Evolutionary conservation across 1,284 basidiomycete species (phyloP), one percentile per base, ranked within the genome.

Genomic region (Somion occarium): DNA sequence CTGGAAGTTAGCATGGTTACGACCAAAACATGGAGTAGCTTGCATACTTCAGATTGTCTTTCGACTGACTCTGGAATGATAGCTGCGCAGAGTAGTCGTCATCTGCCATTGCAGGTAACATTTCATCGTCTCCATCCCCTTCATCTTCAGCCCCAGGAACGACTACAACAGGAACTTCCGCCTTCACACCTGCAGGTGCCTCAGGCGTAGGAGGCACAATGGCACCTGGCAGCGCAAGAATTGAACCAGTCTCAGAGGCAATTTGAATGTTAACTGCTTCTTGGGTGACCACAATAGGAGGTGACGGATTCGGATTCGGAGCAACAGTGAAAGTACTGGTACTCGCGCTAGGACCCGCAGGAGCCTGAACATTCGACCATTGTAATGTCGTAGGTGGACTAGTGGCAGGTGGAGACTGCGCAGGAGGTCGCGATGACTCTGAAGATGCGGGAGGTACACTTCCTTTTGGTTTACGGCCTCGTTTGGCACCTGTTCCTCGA

Each of bases 41-140:
- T 24, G 61, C 76, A 46, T 53, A 90, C 88, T 89, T 91, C 26
- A 91, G 68, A 62, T 91, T 90, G 61, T 88, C 87, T 59, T 91
- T 91, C 38, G 85, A 87, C 69, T 90, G 86, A 56, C 83, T 89
- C 67, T 90, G 84, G 79, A 82, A 90, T 3, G 80, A 83, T 49
- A 84, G 61, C 60, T 89, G 88, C 1, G 87, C 85, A 12, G 87
- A 88, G 64, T 89, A 91, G 58, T 91, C 88, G 55, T 90, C 88
- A 54, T 91, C 88, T 4, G 87, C 88, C 88, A 91, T 90, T 3
- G 85, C 86, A 38, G 86, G 85, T 38, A 88, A 63, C 48, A 85
- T 60, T 58, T 89, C 88, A 52, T 90, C 87, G 50, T 88, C 88
- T 3, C 73, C 86, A 51, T 88, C 87, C 0, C 67, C 85, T 19